Evolutionary conservation across 805 yeast genomes (phyloP).

Genomic region (Metschnikowia drakensbergensis): DNA sequence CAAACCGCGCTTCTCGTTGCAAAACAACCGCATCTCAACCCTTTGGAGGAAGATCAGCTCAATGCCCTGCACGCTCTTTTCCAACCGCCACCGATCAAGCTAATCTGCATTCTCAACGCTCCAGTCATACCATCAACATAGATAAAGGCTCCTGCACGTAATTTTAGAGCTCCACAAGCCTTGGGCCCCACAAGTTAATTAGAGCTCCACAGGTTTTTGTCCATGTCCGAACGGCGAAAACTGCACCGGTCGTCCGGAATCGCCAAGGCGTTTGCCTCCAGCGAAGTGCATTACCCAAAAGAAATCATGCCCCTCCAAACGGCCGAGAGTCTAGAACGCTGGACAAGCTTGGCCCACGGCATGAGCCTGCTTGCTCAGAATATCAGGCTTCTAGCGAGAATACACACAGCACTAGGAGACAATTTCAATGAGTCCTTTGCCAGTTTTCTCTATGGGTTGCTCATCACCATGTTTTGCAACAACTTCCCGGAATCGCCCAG

Average conservation of each 20-base stretch:
- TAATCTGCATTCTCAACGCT: too few relatives aligned
- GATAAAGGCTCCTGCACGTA: too few relatives aligned
- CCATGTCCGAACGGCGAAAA: constrained; percentile 13
- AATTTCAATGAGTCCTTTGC: constrained; percentile 75
- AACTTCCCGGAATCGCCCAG: constrained; percentile 53
- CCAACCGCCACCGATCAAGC: background rate
- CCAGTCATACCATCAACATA: too few relatives aligned
- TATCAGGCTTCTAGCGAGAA: constrained; percentile 50
- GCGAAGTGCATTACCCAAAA: constrained; percentile 38
- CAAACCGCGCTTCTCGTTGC: constrained; percentile 7
- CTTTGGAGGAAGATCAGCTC: background rate
- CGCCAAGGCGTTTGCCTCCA: constrained; percentile 25
- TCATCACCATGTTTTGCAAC: constrained; percentile 85
- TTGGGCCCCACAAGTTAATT: too few relatives aligned
- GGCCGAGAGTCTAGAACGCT: constrained; percentile 34
- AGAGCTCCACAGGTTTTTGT: background rate
- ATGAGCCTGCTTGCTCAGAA: constrained; percentile 55
- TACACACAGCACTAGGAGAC: constrained; percentile 57
- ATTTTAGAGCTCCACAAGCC: too few relatives aligned
- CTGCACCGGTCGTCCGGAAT: constrained; percentile 24
- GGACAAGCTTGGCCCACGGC: constrained; percentile 39
- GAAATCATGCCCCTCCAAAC: constrained; percentile 43
- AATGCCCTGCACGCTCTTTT: background rate
- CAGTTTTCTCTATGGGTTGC: constrained; percentile 71
- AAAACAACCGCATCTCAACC: constrained; percentile 8